Percentiles rank a stretch among this genome's conserved stretches.
Conservation (phyloP, 768 basidiomycete species). For the Rhizopogon sp. region DNA sequence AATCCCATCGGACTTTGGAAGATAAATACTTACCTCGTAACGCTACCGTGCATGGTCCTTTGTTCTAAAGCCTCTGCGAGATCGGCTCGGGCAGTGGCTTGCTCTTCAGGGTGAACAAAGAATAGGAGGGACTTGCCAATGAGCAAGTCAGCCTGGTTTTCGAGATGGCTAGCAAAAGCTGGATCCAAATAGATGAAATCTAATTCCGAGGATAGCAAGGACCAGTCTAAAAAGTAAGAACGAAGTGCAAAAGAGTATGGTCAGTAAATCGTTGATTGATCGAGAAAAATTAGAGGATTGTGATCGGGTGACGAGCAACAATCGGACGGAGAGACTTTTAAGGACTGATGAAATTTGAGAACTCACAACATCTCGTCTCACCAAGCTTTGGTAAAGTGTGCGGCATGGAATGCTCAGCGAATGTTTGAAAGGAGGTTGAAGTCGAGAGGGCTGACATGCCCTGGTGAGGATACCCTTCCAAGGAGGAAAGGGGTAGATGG, state of each 20-base stretch:
- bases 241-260: constrained; percentile 4
- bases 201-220: constrained; percentile 70
- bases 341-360: constrained; percentile 13
- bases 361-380: constrained; percentile 76
- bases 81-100: constrained; percentile 68
- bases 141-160: constrained; percentile 61
- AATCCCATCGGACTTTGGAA: constrained; percentile 1
- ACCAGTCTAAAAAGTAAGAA: constrained; percentile 56
- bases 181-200: constrained; percentile 83
- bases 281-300: constrained; percentile 5
- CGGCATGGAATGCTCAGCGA: constrained; percentile 31
- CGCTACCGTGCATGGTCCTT: constrained; percentile 76
- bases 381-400: constrained; percentile 51
- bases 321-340: constrained; percentile 5
- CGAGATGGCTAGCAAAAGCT: constrained; percentile 67
- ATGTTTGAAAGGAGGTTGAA: constrained; percentile 21
- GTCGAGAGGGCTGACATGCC: constrained; percentile 24
- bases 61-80: constrained; percentile 68
- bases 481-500: constrained; percentile 34
- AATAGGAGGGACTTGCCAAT: constrained; percentile 66
- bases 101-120: constrained; percentile 85
- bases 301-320: constrained; percentile 19
- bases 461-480: constrained; percentile 30
- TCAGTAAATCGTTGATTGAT: constrained; percentile 13
- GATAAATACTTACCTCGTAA: constrained; percentile 54